phyloP scores from a whole-genome alignment of 2,329 filamentous ascomycete species.

The Monosporascus sp. region DNA sequence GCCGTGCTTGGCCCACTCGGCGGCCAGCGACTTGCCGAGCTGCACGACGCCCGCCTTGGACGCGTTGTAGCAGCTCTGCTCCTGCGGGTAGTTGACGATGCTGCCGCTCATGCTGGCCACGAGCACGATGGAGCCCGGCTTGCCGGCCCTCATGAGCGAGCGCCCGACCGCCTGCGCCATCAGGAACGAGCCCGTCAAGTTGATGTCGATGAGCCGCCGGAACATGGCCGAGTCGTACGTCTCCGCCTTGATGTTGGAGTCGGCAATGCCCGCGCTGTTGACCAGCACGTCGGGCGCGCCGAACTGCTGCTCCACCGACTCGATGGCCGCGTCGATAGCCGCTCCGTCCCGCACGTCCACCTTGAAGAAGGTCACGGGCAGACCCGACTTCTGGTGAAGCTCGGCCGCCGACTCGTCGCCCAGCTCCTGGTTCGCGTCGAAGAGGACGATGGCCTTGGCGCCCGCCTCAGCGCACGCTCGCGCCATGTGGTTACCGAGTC shows the following conservation, averaged over 20 bases:
- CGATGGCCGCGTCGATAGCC: slow-evolving; percentile 64
- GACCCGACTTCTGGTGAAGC: slow-evolving; percentile 65
- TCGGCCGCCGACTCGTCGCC: slow-evolving; percentile 65
- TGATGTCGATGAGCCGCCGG: slow-evolving; percentile 75
- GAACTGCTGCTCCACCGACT: slow-evolving; percentile 59
- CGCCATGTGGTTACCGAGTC: slow-evolving; percentile 75
- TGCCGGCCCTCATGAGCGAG: slow-evolving; percentile 66
- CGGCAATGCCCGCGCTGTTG: slow-evolving; percentile 75
- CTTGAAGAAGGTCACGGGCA: slow-evolving; percentile 72
- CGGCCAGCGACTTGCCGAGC: slow-evolving; percentile 73
- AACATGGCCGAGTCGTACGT: slow-evolving; percentile 72
- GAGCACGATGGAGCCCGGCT: slow-evolving; percentile 68
- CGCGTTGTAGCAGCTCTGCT: slow-evolving; percentile 78
- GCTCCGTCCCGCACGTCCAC: slow-evolving; percentile 69
- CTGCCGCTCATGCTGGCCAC: slow-evolving; percentile 77
- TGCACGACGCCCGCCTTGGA: slow-evolving; percentile 77
- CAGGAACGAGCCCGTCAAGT: slow-evolving; percentile 73
- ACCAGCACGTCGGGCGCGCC: slow-evolving; percentile 70
- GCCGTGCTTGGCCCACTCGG: slow-evolving; percentile 76
- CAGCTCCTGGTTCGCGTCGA: slow-evolving; percentile 71
- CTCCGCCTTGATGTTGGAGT: slow-evolving; percentile 80
- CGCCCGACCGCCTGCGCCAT: slow-evolving; percentile 68
- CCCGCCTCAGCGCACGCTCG: slow-evolving; percentile 72
- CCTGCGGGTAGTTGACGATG: slow-evolving; percentile 82
- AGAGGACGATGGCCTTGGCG: slow-evolving; percentile 66